A percentile compares a stretch with the other conserved stretches of the same genome.
Evolutionary conservation across 306 rosid species (phyloP).

Genomic region (Pyrus communis): DNA sequence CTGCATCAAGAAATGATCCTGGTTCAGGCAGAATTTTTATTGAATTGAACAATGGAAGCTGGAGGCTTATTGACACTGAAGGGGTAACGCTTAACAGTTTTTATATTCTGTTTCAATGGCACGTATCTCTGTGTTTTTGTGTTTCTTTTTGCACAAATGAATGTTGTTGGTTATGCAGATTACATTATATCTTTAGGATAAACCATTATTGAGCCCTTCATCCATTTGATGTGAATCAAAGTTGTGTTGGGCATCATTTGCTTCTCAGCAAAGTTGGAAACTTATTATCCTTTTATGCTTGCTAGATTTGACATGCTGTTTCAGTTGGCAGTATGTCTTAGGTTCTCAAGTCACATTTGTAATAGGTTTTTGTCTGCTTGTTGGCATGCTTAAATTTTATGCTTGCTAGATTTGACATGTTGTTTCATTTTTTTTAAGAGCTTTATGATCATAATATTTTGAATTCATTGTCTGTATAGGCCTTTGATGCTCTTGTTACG

Average conservation of each 20-base stretch:
- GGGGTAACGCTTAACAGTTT: conserved; percentile 45
- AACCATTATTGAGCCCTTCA: not conserved
- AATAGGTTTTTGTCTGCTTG: not conserved
- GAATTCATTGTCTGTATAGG: conserved; percentile 40
- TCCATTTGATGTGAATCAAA: not conserved
- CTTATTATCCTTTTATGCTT: not conserved
- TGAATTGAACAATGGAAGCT: conserved; percentile 73
- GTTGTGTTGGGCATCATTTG: not conserved
- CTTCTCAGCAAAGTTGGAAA: not conserved
- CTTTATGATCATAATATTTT: too few species aligned
- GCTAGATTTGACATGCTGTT: not conserved
- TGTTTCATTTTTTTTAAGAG: not conserved
- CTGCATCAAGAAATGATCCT: conserved; percentile 91
- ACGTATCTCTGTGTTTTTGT: not conserved
- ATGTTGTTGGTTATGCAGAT: not conserved
- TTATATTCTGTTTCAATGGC: not conserved
- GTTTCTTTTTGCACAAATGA: not conserved
- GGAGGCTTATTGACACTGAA: conserved; percentile 91
- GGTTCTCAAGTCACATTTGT: not conserved
- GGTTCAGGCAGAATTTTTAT: conserved; percentile 94
- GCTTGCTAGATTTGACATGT: not conserved
- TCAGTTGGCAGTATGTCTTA: not conserved
- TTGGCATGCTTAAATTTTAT: not conserved
- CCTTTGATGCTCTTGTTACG: conserved; percentile 65
- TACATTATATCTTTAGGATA: not conserved